Conservation (phyloP, 2,329 filamentous ascomycete species). For the Colletotrichum sp. region DNA sequence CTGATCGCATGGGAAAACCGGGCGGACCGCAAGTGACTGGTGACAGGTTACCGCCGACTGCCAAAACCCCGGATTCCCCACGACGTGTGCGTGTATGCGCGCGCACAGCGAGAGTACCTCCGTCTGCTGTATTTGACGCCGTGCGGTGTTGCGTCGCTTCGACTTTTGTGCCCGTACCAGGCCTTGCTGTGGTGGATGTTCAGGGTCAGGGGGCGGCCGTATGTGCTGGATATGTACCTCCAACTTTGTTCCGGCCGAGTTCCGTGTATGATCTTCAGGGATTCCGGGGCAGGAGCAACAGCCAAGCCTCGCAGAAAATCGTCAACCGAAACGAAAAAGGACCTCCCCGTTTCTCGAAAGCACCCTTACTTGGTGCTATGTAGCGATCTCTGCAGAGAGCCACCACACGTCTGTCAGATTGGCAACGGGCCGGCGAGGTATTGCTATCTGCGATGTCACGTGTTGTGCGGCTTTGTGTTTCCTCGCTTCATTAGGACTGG, state of each 20-base stretch:
- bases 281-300: slow-evolving; percentile 2
- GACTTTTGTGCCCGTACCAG: background rate
- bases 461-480: background rate
- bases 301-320: background rate
- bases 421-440: background rate
- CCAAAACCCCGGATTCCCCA: slow-evolving; percentile 1
- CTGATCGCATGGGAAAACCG: background rate
- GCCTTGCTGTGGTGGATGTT: background rate
- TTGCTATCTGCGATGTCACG: background rate
- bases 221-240: background rate
- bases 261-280: slow-evolving; percentile 18
- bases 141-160: background rate
- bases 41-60: background rate
- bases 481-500: background rate
- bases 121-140: background rate
- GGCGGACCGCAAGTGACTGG: background rate
- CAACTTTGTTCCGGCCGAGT: slow-evolving; percentile 5
- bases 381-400: background rate
- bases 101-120: background rate
- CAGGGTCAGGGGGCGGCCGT: slow-evolving; percentile 12
- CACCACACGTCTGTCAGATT: background rate
- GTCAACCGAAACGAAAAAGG: background rate
- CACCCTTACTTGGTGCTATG: background rate
- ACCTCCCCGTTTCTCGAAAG: background rate
- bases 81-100: background rate